A percentile compares a stretch with the other conserved stretches of the same genome.
Evolutionary conservation across 257 asterid genomes (phyloP).

Genomic region (Solanum paucissectum): DNA sequence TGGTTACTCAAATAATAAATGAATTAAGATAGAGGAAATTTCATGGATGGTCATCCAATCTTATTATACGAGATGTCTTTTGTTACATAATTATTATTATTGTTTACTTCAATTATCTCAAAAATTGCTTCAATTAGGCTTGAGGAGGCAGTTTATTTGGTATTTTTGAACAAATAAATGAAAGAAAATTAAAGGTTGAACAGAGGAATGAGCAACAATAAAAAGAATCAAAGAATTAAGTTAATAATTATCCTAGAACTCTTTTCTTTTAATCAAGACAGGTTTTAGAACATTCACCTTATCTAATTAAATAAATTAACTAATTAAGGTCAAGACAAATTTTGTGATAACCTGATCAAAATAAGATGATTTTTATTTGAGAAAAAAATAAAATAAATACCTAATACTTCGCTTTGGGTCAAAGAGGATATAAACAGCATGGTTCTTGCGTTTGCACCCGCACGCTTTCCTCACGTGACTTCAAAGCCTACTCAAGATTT

Average conservation of each 20-base stretch:
- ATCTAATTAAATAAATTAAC: no score
- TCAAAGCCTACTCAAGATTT: not conserved
- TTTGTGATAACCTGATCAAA: no score
- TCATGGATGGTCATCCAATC: not conserved
- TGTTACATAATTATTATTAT: not conserved
- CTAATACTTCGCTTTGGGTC: not conserved
- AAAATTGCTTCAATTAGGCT: not conserved
- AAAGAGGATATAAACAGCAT: not conserved
- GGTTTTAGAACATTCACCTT: not conserved
- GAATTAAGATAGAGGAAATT: not conserved
- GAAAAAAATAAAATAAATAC: no score
- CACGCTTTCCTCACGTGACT: conserved; percentile 1
- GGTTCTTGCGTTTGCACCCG: not conserved
- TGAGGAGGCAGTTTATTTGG: not conserved
- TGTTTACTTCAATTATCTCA: not conserved
- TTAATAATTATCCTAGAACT: not conserved
- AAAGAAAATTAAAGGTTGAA: not conserved
- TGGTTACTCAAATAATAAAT: no score
- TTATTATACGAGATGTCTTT: not conserved
- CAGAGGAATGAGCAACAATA: not conserved
- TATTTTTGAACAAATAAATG: not conserved
- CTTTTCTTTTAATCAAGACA: no score
- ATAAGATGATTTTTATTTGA: no score
- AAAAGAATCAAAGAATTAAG: not conserved
- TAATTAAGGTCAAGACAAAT: no score